These are phyloP conservation scores for Fusarium cyanostomum DNA, from an alignment of 2,329 filamentous ascomycete genomes.

Conservation along the genomic window DNA sequence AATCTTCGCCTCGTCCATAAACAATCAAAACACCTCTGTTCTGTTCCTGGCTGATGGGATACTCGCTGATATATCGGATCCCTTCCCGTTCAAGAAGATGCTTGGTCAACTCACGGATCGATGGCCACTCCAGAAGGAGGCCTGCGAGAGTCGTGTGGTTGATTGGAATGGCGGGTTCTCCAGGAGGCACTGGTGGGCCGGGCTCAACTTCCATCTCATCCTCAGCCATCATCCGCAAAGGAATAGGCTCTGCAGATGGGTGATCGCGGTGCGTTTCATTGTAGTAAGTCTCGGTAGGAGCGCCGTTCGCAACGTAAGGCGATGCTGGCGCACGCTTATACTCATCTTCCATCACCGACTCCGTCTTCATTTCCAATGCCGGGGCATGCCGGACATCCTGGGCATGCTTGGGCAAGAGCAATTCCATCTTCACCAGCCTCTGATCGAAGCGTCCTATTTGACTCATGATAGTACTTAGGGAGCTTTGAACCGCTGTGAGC, in stretches of 20 bases:
- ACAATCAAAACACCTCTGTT: constrained; percentile 77
- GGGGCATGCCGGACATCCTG: background rate
- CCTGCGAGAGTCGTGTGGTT: constrained; percentile 94
- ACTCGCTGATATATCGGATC: constrained; percentile 70
- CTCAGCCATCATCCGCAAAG: constrained; percentile 49
- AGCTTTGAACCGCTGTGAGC: constrained; percentile 54
- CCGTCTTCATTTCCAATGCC: constrained; percentile 39
- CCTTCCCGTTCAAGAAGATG: constrained; percentile 58
- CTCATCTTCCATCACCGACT: constrained; percentile 46
- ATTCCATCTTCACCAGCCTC: constrained; percentile 50
- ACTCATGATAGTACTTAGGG: constrained; percentile 49
- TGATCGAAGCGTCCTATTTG: constrained; percentile 53
- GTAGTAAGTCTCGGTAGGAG: constrained; percentile 35
- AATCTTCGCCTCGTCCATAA: constrained; percentile 81
- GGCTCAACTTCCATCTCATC: constrained; percentile 63
- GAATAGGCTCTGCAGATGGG: constrained; percentile 40
- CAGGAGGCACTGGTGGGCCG: constrained; percentile 62
- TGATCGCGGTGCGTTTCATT: constrained; percentile 41
- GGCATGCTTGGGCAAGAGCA: constrained; percentile 34
- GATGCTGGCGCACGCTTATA: constrained; percentile 38
- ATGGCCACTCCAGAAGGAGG: constrained; percentile 77
- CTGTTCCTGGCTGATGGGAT: constrained; percentile 80
- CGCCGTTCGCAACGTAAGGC: constrained; percentile 37
- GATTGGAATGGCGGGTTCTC: constrained; percentile 76
- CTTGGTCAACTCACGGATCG: constrained; percentile 71